phyloP scores from a whole-genome alignment of 257 asterid genomes.

The Prunella vulgaris region DNA sequence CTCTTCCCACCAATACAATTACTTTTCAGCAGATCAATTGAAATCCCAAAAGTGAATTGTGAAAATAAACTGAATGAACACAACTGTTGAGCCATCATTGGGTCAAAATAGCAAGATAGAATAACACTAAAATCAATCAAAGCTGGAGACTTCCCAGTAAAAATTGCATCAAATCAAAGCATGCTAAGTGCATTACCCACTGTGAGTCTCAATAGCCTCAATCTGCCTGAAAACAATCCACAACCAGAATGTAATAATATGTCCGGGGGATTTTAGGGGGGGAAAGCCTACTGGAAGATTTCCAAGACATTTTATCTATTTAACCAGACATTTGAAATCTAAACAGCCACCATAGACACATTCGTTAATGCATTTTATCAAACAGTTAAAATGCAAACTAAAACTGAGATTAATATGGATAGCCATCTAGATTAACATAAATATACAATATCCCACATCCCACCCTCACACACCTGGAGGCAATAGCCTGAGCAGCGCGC shows the following conservation, averaged over 20 bases:
- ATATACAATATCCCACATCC: no score
- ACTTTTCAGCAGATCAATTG: slow-evolving; percentile 42
- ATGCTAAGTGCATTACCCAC: slow-evolving; percentile 90
- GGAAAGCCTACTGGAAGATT: no score
- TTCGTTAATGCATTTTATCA: no score
- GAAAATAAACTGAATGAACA: slow-evolving; percentile 24
- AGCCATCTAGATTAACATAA: no score
- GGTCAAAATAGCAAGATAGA: slow-evolving; percentile 51
- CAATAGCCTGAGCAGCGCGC: no score
- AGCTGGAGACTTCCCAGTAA: slow-evolving; percentile 16
- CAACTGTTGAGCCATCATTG: slow-evolving; percentile 50
- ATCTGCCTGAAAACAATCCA: slow-evolving; percentile 95
- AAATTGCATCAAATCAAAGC: slow-evolving; percentile 39
- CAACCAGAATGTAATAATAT: slow-evolving; percentile 90
- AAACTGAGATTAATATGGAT: no score
- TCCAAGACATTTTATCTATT: no score
- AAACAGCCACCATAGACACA: no score
- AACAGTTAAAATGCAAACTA: no score
- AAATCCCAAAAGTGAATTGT: slow-evolving; percentile 51
- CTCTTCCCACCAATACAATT: slow-evolving; percentile 43
- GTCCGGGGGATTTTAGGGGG: no score
- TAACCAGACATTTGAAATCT: no score
- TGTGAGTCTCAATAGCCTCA: slow-evolving; percentile 98
- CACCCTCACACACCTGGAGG: no score
- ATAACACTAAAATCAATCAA: slow-evolving; percentile 39